A percentile compares a stretch with the other conserved stretches of the same genome.
Evolutionary conservation across 2,329 filamentous ascomycete genomes (phyloP).

Genomic region (Arthrobotrys conoides): DNA sequence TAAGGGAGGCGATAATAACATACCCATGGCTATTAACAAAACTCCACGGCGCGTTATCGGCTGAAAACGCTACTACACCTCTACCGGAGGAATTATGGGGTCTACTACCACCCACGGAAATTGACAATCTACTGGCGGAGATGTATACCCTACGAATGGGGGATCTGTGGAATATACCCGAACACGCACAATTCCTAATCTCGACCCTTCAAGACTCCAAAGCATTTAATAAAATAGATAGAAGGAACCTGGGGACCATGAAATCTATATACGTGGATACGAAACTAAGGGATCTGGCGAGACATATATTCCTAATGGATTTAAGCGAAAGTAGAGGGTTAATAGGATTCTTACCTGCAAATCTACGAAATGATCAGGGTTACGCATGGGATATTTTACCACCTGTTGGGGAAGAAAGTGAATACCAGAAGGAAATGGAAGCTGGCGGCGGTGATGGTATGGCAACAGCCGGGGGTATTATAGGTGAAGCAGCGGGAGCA

Average conservation of each 20-base stretch:
- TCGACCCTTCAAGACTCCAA: slow-evolving; percentile 64
- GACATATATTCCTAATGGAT: slow-evolving; percentile 84
- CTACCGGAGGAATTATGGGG: slow-evolving; percentile 85
- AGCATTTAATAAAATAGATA: slow-evolving; percentile 67
- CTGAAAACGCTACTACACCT: slow-evolving; percentile 72
- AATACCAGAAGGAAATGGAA: slow-evolving; percentile 60
- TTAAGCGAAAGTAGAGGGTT: slow-evolving; percentile 73
- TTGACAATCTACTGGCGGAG: slow-evolving; percentile 78
- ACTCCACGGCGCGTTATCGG: slow-evolving; percentile 80
- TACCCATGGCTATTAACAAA: slow-evolving; percentile 88
- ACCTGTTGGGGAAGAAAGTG: slow-evolving; percentile 70
- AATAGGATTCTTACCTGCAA: slow-evolving; percentile 77
- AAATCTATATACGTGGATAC: slow-evolving; percentile 67
- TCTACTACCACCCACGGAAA: slow-evolving; percentile 75
- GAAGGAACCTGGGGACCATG: slow-evolving; percentile 67
- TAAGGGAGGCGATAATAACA: slow-evolving; percentile 78
- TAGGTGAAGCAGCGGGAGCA: not conserved
- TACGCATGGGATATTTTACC: slow-evolving; percentile 88
- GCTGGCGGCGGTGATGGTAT: not conserved
- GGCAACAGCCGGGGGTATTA: not conserved
- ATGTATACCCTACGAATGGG: slow-evolving; percentile 83
- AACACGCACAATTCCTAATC: slow-evolving; percentile 78
- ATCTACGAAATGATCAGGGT: slow-evolving; percentile 75
- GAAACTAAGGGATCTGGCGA: slow-evolving; percentile 73
- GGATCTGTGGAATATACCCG: slow-evolving; percentile 86